Evolutionary conservation across 176 grass and related monocot species (phyloP), one percentile per base, ranked within the genome.

Genomic region (Oryza longistaminata): DNA sequence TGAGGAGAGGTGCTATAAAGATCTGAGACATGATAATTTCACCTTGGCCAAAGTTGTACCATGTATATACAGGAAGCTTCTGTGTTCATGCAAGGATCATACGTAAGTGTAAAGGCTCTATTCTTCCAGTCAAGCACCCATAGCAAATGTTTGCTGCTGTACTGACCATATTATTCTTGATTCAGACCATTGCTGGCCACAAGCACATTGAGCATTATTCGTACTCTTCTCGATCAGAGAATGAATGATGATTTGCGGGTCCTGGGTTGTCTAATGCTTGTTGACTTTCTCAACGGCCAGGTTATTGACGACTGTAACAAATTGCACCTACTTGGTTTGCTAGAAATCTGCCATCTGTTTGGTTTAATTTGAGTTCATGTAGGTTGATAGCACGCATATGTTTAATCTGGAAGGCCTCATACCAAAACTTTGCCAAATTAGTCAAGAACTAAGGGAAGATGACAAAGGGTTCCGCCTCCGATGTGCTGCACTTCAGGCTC

Each of bases 301-400:
- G 96, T 99, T 76, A 77, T 52, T 87, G 43, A 42, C 17, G 42
- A 68, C 69, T 62, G 12, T 24, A 43, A 21, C 66, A 61, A 52
- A 66, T 35, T 82, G 7, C 16, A 39, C 77, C 27, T 70, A 7
- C 8, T 55, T 40, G 33, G 70, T 78, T 44, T 46, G 45, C n/a
- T 55, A 76, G 7, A 29, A 70, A 48, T 77, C 79, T 29, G 45
- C 50, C 58, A 84, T 76, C 49, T 81, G 49, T 71, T 68, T 85
- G 81, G 75, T 37, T 81, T 31, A 89, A 61, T 71, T 79, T 73
- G 31, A 29, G 37, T 85, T 83, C 68, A 79, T 74, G n/a, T 91
- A 99, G 96, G 96, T 96, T 83, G 92, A 94, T 39, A 93, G 90
- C 64, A 90, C 96, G 46, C 93, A 99, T 79, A 99, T 99, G 96